Percentiles rank a stretch among this genome's conserved stretches.
Conservation (phyloP, 306 rosid species). For the Cicer bijugum region DNA sequence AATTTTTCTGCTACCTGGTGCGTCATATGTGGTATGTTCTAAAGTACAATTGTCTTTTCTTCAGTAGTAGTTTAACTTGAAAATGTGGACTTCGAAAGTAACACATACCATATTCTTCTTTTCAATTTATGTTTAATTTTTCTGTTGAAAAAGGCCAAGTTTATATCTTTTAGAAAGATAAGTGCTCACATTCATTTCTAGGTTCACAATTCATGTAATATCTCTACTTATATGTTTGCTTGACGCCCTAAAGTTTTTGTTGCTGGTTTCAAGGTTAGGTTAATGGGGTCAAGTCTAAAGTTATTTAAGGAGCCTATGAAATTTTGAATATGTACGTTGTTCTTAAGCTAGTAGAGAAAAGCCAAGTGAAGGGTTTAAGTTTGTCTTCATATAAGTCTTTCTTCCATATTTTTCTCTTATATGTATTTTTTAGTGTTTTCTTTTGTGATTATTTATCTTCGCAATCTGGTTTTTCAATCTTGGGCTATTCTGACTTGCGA, state of each 20-base stretch:
- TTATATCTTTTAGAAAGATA: slow-evolving; percentile 1
- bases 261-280: slow-evolving; percentile 4
- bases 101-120: neutral
- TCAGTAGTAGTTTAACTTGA: slow-evolving; percentile 30
- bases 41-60: slow-evolving; percentile 34
- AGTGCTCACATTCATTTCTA: slow-evolving; percentile 30
- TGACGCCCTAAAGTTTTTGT: neutral
- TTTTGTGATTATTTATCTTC: slow-evolving; percentile 34
- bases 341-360: slow-evolving; percentile 21
- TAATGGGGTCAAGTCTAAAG: slow-evolving; percentile 10
- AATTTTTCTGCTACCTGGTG: slow-evolving; percentile 85
- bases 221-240: slow-evolving; percentile 13
- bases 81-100: slow-evolving; percentile 31
- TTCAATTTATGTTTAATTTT: slow-evolving; percentile 20
- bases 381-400: slow-evolving; percentile 11
- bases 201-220: neutral
- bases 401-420: slow-evolving; percentile 1
- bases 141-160: slow-evolving; percentile 25
- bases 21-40: slow-evolving; percentile 76
- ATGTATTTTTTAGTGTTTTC: slow-evolving; percentile 14
- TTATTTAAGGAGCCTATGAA: slow-evolving; percentile 9
- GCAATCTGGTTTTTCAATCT: slow-evolving; percentile 11
- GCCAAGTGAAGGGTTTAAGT: slow-evolving; percentile 9
- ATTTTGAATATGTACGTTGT: slow-evolving; percentile 3
- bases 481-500: slow-evolving; percentile 17